Conservation (phyloP, 2,329 filamentous ascomycete genomes). For the Juglanconis oblonga region DNA sequence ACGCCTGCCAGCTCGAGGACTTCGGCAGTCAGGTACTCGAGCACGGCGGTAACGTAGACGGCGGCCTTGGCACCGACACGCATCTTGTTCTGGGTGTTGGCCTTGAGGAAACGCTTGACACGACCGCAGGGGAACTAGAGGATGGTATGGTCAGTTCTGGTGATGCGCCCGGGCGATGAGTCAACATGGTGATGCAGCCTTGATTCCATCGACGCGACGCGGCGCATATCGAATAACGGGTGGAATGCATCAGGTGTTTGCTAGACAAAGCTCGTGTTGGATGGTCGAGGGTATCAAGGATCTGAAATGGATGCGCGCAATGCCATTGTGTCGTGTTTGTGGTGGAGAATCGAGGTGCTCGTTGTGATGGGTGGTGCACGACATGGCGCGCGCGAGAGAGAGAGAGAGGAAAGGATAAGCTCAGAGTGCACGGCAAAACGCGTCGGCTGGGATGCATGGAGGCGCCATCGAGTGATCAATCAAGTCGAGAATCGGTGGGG, state of each 20-base stretch:
- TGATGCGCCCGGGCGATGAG: not conserved
- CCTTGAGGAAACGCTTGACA: slow-evolving; percentile 99
- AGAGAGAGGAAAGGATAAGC: slow-evolving; percentile 1
- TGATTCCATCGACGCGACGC: slow-evolving; percentile 5
- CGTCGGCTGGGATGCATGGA: slow-evolving; percentile 14
- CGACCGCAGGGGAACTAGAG: slow-evolving; percentile 94
- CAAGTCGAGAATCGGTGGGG: slow-evolving; percentile 13
- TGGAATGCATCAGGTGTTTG: not conserved
- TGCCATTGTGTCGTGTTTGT: not conserved
- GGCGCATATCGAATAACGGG: slow-evolving; percentile 10
- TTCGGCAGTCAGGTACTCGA: slow-evolving; percentile 97
- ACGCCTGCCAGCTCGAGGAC: slow-evolving; percentile 94
- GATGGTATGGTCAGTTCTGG: slow-evolving; percentile 9
- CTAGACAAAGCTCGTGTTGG: not conserved
- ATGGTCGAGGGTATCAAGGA: not conserved
- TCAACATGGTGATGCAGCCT: not conserved
- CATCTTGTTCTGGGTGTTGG: slow-evolving; percentile 99
- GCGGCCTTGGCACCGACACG: slow-evolving; percentile 98
- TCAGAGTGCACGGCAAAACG: not conserved
- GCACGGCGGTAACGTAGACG: slow-evolving; percentile 95
- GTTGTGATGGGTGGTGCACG: not conserved
- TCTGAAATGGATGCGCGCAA: not conserved
- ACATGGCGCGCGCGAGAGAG: too few species aligned
- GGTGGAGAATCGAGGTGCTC: not conserved
- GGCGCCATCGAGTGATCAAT: not conserved